Evolutionary conservation across 352 stramenopile species (phyloP).

Genomic region (Pythium aristosporum): DNA sequence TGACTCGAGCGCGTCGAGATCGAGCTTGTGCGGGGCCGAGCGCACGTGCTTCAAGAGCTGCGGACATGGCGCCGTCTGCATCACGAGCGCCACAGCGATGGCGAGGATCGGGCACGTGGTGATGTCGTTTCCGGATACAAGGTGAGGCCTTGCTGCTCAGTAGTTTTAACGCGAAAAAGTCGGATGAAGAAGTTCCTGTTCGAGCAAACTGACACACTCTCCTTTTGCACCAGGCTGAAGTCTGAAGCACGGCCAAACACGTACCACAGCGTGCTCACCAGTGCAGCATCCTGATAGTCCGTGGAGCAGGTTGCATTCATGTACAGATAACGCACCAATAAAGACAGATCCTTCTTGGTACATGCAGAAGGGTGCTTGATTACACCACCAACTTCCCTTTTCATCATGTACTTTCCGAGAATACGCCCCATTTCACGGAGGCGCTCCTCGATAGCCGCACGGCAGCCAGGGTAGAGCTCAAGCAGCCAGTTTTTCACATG

Average conservation of each 20-base stretch:
- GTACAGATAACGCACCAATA: conserved; percentile 15
- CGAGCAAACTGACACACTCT: conserved; percentile 12
- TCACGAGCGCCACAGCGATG: conserved; percentile 16
- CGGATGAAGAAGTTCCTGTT: conserved; percentile 14
- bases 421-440: neutral
- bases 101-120: conserved; percentile 19
- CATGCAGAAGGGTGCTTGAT: conserved; percentile 3
- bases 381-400: neutral
- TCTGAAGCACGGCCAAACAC: conserved; percentile 32
- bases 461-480: conserved; percentile 3
- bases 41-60: conserved; percentile 8
- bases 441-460: neutral
- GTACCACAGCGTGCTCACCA: conserved; percentile 28
- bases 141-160: conserved; percentile 9
- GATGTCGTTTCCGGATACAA: conserved; percentile 16
- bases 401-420: conserved; percentile 2
- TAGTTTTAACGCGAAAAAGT: conserved; percentile 13
- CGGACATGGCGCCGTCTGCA: conserved; percentile 17
- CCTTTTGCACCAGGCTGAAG: conserved; percentile 23
- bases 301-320: neutral
- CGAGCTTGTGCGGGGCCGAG: neutral
- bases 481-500: conserved; percentile 20
- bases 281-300: conserved; percentile 24
- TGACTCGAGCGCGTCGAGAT: conserved; percentile 9
- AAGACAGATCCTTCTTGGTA: conserved; percentile 6